These are phyloP conservation scores for Aureobasidium sp. DNA, from an alignment of 2,329 filamentous ascomycete species.

Conservation along the genomic window DNA sequence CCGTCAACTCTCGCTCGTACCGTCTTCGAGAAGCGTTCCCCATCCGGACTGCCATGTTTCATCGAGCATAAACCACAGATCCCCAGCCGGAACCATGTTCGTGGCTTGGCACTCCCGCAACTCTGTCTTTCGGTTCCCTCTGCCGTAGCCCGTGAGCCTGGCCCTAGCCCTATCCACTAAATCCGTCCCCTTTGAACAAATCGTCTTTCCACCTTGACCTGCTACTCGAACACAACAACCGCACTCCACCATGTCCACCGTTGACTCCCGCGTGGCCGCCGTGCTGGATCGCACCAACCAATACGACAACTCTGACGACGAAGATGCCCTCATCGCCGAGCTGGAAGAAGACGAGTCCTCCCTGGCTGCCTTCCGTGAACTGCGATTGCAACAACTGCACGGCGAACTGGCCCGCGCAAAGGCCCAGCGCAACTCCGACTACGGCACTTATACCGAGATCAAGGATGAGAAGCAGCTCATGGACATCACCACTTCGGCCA, in stretches of 20 bases:
- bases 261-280: conserved; percentile 45
- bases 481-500: conserved; percentile 51
- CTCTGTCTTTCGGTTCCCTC: neutral
- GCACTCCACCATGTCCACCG: conserved; percentile 31
- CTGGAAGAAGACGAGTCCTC: conserved; percentile 44
- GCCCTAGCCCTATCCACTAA: neutral
- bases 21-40: neutral
- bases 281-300: conserved; percentile 37
- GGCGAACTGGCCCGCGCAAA: conserved; percentile 47
- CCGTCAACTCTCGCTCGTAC: neutral
- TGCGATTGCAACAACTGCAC: conserved; percentile 50
- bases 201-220: neutral
- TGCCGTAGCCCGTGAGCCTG: neutral
- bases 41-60: conserved; percentile 1
- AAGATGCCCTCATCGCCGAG: conserved; percentile 52
- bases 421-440: conserved; percentile 41
- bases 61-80: neutral
- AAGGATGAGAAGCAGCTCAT: conserved; percentile 52
- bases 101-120: neutral
- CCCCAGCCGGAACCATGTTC: neutral
- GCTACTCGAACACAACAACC: neutral
- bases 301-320: conserved; percentile 41
- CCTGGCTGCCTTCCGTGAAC: conserved; percentile 47
- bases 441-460: conserved; percentile 48
- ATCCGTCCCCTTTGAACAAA: neutral